Evolutionary conservation across 176 grass and related monocot species (phyloP), one percentile per base, ranked within the genome.

Genomic region (Cenchrus fungigraminus): DNA sequence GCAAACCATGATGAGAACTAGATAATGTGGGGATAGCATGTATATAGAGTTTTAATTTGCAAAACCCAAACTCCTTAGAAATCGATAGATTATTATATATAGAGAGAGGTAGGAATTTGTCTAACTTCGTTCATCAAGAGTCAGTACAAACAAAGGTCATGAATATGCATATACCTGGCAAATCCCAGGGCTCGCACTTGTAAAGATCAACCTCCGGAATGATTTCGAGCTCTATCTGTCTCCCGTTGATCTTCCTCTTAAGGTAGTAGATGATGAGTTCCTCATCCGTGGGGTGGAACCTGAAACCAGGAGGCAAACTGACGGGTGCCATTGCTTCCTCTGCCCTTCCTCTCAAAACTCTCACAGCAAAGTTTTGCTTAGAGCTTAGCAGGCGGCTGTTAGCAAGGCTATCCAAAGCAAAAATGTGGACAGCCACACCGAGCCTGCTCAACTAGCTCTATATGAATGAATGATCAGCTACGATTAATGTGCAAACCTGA

Each of bases 171-270:
- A 50, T 88, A 97, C 95, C 95, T 59, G 95, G 95, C 17, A 97
- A 82, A 84, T 97, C 95, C 95, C 95, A 97, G 0, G 95, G 95
- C 56, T 97, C 95, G 15, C 95, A 97, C 87, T 97, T 97, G 95
- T 97, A 97, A 16, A 97, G 92, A 93, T 97, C 95, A 44, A 97
- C 92, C 81, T 97, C 95, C 0, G 90, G 95, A 67, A 97, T 97
- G 70, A 97, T 95, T 76, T 97, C 95, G 29, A 97, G 88, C 66
- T 97, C 95, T 66, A 97, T 94, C 47, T 97, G 87, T 53, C 79
- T 83, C n/a, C 95, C 86, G 5, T 97, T 95, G 75, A 97, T 97
- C 88, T 97, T 95, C 78, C 78, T 91, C 90, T 92, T 97, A 57
- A 97, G 92, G 75, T 97, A 97, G 79, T 97, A 95, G 73, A 90